A percentile compares a stretch with the other conserved stretches of the same genome.
phyloP scores from a whole-genome alignment of 106 monocot species.

The Allium sativum region DNA sequence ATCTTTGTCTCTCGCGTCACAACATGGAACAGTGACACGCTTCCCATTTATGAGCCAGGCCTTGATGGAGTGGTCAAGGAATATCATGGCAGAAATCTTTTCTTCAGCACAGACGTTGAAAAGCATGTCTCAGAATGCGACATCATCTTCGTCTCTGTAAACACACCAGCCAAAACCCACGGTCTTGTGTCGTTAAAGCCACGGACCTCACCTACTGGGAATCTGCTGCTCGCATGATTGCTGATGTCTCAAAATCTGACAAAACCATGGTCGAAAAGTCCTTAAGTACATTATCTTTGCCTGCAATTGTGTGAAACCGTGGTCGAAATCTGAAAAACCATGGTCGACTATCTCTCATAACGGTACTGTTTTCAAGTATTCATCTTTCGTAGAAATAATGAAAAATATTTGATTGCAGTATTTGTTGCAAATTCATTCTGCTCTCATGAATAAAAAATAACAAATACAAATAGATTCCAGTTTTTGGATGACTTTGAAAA shows the following conservation, averaged over 20 bases:
- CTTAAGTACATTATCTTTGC: too few relatives aligned
- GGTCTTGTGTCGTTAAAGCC: slow-evolving; percentile 4
- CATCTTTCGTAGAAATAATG: too few relatives aligned
- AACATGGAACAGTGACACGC: slow-evolving; percentile 14
- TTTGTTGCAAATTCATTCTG: too few relatives aligned
- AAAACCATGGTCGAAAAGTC: slow-evolving; percentile 13
- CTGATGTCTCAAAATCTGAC: slow-evolving; percentile 7
- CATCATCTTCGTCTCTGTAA: slow-evolving; percentile 12
- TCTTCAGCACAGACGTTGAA: slow-evolving; percentile 14
- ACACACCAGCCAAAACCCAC: too few relatives aligned
- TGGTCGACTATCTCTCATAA: too few relatives aligned
- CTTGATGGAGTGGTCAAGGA: slow-evolving; percentile 11
- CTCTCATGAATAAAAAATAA: too few relatives aligned
- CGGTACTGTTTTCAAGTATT: too few relatives aligned
- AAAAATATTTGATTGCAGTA: too few relatives aligned
- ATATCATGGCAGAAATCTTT: slow-evolving; percentile 11
- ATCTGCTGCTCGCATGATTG: slow-evolving; percentile 13
- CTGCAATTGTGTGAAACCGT: too few relatives aligned
- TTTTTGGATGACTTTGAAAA: too few relatives aligned
- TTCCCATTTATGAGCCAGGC: slow-evolving; percentile 13
- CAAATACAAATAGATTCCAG: too few relatives aligned
- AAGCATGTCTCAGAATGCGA: slow-evolving; percentile 7
- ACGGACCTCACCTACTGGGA: slow-evolving; percentile 17
- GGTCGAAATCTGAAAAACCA: too few relatives aligned
- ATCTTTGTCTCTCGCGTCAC: slow-evolving; percentile 11